These are phyloP conservation scores for Carpinus viminea DNA, from an alignment of 306 rosid genomes.

Conservation along the genomic window DNA sequence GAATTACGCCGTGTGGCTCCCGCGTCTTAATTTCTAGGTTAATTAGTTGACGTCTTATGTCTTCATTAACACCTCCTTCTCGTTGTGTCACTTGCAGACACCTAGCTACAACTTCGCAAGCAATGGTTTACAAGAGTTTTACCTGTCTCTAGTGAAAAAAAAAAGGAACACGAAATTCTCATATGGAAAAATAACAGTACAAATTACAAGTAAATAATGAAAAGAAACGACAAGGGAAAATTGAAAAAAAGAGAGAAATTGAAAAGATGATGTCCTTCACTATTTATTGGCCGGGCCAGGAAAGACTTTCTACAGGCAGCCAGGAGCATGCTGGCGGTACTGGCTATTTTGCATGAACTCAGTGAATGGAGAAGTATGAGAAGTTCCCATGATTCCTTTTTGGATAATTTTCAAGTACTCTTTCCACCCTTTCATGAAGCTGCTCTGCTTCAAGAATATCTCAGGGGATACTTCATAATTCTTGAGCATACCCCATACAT, in stretches of 20 bases:
- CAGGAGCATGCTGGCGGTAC: constrained; percentile 32
- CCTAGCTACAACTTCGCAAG: not conserved
- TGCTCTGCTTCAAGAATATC: constrained; percentile 53
- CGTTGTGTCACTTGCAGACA: not conserved
- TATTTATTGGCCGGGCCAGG: not conserved
- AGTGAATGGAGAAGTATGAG: constrained; percentile 20
- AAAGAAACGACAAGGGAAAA: not conserved
- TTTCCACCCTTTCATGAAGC: constrained; percentile 72
- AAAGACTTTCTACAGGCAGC: not conserved
- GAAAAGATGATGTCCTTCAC: not conserved
- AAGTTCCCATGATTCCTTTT: constrained; percentile 6
- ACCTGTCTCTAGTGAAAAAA: too few relatives aligned
- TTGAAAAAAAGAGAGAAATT: not conserved
- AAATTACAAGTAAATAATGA: too few relatives aligned
- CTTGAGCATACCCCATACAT: constrained; percentile 41
- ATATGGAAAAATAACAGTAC: too few relatives aligned
- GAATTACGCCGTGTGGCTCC: not conserved
- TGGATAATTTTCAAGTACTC: constrained; percentile 34
- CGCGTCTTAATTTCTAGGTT: not conserved
- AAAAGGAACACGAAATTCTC: too few relatives aligned
- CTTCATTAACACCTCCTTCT: not conserved
- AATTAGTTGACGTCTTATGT: not conserved
- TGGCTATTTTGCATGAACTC: constrained; percentile 34
- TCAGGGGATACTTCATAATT: constrained; percentile 56
- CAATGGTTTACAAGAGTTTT: not conserved